phyloP scores from a whole-genome alignment of 805 yeast genomes.

The Myxozyma neotropica region DNA sequence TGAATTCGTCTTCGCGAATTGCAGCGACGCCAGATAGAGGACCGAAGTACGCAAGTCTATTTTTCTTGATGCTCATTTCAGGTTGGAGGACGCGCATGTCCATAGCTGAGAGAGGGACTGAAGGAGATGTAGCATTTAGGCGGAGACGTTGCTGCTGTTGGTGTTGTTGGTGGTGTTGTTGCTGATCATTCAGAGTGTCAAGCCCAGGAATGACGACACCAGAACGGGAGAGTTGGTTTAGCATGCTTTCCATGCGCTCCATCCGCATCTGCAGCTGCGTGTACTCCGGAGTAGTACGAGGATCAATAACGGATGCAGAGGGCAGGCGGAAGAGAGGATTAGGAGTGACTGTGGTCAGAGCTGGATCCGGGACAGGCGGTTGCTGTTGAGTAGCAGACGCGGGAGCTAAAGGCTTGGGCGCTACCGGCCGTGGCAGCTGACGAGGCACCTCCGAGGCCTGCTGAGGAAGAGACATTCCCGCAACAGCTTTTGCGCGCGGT shows the following conservation, averaged over 20 bases:
- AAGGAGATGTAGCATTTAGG: neutral
- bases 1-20: conserved; percentile 18
- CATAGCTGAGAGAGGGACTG: conserved; percentile 14
- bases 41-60: conserved; percentile 28
- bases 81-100: conserved; percentile 20
- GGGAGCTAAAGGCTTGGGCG: neutral
- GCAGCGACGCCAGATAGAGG: conserved; percentile 26
- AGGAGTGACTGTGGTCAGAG: no score
- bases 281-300: conserved; percentile 6
- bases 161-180: neutral
- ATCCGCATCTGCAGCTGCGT: conserved; percentile 19
- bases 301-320: neutral
- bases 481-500: neutral
- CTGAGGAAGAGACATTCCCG: no score
- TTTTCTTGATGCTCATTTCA: conserved; percentile 22
- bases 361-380: no score
- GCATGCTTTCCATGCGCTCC: conserved; percentile 25
- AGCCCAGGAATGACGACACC: conserved; percentile 11
- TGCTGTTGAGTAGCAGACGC: neutral
- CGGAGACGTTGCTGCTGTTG: neutral
- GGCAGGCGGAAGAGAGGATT: no score
- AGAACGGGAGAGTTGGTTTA: conserved; percentile 9
- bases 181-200: neutral
- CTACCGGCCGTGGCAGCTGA: neutral
- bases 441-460: neutral